Evolutionary conservation across 805 yeast species (phyloP).

Genomic region (Priceomyces fermenticarens): DNA sequence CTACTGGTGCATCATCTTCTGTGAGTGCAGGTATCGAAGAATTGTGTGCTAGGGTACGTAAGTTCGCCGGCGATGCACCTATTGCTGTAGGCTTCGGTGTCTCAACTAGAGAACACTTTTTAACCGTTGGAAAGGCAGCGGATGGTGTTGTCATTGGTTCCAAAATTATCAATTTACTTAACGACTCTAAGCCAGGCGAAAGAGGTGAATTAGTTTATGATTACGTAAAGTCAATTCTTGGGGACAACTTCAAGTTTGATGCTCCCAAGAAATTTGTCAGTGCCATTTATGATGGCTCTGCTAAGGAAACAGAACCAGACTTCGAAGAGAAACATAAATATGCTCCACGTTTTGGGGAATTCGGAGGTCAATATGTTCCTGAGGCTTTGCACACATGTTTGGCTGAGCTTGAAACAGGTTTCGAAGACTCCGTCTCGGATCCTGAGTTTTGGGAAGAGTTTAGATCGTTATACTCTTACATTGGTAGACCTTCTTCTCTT

Average conservation of each 20-base stretch:
- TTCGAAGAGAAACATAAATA: conserved; percentile 62
- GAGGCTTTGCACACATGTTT: conserved; percentile 92
- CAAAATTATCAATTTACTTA: conserved; percentile 68
- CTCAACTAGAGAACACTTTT: conserved; percentile 86
- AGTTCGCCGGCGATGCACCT: conserved; percentile 60
- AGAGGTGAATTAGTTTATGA: conserved; percentile 62
- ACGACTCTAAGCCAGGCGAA: conserved; percentile 57
- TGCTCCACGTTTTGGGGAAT: conserved; percentile 83
- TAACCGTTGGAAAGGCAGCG: conserved; percentile 71
- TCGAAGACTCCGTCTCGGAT: conserved; percentile 85
- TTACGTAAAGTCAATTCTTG: conserved; percentile 68
- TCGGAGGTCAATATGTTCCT: conserved; percentile 99
- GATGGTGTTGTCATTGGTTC: conserved; percentile 98
- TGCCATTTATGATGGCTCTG: conserved; percentile 14
- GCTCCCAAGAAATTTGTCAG: conserved; percentile 26
- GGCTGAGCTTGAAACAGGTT: conserved; percentile 82
- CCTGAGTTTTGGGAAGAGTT: conserved; percentile 93
- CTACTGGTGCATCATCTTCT: conserved; percentile 82
- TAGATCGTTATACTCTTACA: conserved; percentile 77
- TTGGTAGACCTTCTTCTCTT: conserved; percentile 93
- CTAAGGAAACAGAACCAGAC: conserved; percentile 33
- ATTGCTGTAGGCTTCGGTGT: conserved; percentile 98
- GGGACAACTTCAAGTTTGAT: conserved; percentile 41
- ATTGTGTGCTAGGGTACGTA: conserved; percentile 73
- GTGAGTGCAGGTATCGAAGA: conserved; percentile 62